A percentile compares a stretch with the other conserved stretches of the same genome.
These are phyloP conservation scores for Camellia granthamiana DNA, from an alignment of 148 eudicot genomes.

Conservation along the genomic window DNA sequence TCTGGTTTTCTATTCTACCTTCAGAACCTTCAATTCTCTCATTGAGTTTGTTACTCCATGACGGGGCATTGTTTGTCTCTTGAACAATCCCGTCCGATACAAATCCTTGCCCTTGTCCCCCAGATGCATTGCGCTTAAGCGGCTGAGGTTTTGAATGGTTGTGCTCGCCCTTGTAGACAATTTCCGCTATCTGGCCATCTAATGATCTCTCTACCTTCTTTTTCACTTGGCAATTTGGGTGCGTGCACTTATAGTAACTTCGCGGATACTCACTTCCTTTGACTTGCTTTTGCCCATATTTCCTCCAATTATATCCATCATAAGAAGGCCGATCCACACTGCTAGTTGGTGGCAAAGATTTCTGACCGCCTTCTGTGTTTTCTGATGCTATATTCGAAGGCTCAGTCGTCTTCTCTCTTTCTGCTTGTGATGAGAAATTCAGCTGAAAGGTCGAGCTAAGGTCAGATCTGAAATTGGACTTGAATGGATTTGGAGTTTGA, in stretches of 20 bases:
- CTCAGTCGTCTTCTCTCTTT: constrained; percentile 26
- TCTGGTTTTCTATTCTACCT: constrained; percentile 22
- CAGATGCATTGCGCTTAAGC: constrained; percentile 37
- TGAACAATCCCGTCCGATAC: constrained; percentile 27
- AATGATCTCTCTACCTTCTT: constrained; percentile 80
- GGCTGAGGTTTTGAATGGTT: constrained; percentile 72
- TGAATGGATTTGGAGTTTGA: constrained; percentile 29
- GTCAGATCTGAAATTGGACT: constrained; percentile 12
- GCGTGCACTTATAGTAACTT: constrained; percentile 89
- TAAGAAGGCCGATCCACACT: constrained; percentile 49
- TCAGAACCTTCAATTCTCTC: constrained; percentile 33
- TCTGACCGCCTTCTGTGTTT: constrained; percentile 35
- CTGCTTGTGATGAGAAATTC: constrained; percentile 20
- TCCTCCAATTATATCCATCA: constrained; percentile 93
- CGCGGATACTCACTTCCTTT: constrained; percentile 95
- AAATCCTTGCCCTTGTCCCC: constrained; percentile 33
- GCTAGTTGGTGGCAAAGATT: constrained; percentile 23
- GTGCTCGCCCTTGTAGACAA: constrained; percentile 92
- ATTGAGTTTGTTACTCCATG: constrained; percentile 19
- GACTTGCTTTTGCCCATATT: constrained; percentile 96
- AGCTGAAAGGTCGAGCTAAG: constrained; percentile 22
- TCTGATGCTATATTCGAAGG: constrained; percentile 25
- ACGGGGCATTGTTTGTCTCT: constrained; percentile 21
- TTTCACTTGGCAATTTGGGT: constrained; percentile 73
- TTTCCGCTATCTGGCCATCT: constrained; percentile 79